These are phyloP conservation scores for Sphaerostilbella broomeana DNA, from an alignment of 2,329 filamentous ascomycete genomes.

Conservation along the genomic window DNA sequence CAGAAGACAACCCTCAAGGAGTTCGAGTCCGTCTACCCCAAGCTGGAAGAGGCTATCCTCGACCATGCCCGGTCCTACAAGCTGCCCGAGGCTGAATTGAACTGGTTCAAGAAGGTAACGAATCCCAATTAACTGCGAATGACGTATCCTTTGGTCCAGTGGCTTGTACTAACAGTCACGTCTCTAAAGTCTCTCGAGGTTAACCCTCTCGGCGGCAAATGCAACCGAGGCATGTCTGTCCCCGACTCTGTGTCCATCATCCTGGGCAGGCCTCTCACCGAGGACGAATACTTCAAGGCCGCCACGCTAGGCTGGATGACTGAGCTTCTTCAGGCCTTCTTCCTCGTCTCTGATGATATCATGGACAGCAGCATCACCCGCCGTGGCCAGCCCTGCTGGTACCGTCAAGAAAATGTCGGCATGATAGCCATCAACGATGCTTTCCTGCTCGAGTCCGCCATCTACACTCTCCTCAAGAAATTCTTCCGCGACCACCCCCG, in stretches of 20 bases:
- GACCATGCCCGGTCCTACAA: slow-evolving; percentile 76
- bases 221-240: slow-evolving; percentile 97
- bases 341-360: slow-evolving; percentile 97
- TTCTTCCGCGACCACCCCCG: slow-evolving; percentile 81
- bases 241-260: slow-evolving; percentile 83
- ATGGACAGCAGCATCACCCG: slow-evolving; percentile 97
- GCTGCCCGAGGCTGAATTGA: slow-evolving; percentile 68
- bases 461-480: slow-evolving; percentile 89
- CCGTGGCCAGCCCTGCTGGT: slow-evolving; percentile 94
- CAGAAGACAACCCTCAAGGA: slow-evolving; percentile 73
- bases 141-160: background rate
- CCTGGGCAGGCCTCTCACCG: slow-evolving; percentile 60
- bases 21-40: slow-evolving; percentile 86
- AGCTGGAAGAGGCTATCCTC: slow-evolving; percentile 74
- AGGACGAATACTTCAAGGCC: slow-evolving; percentile 81
- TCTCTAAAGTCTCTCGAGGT: slow-evolving; percentile 51
- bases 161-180: background rate
- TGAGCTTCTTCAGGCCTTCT: slow-evolving; percentile 96
- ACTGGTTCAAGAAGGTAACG: slow-evolving; percentile 80
- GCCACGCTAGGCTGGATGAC: slow-evolving; percentile 94
- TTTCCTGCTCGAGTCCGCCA: slow-evolving; percentile 86
- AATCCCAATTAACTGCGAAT: background rate
- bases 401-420: slow-evolving; percentile 79
- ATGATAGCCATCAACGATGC: slow-evolving; percentile 98
- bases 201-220: slow-evolving; percentile 92